Base-by-base conservation (phyloP, 129 eudicot genomes). In the Flaveria bidentis region DNA sequence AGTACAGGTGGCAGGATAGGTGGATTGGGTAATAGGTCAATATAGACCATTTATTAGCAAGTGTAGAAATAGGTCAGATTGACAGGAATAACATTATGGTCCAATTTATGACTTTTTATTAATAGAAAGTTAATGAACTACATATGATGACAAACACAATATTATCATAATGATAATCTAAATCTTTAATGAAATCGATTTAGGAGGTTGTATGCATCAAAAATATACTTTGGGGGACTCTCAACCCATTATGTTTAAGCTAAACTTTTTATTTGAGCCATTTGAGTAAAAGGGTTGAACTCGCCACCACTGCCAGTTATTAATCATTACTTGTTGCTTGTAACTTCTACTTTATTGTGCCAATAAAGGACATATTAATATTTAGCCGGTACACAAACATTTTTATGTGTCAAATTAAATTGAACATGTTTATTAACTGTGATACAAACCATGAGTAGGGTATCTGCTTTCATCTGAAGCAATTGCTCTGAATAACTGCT, bases 401-500 rank as follows among this genome's bases (percentile, higher is more conserved):
- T 26, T 50, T 50, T 30, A 64, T 20, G 52, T 22, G 51, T 13
- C 23, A 36, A 46, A 25, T 30, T 9, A 28, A 75, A 28, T 33
- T 63, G 10, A 50, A 9, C 33, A 5, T 30, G 42, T 55, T 30
- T 61, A 61, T 61, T 25, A 25, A 63, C 20, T 30, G 42, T 63
- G 15, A 17, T 52, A 88, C 96, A 71, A 46, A 93, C 98, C 89
- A 68, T 80, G 80, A 84, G 81, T 56, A 94, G 84, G 60, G 89
- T 93, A 85, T 91, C 90, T 82, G 93, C 98, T 86, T 91, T 88
- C 88, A 91, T 83, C 83, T 89, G 85, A 82, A 88, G 92, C 65
- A 94, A 82, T 73, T 81, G 87, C 75, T 94, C 97, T 2, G 98
- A 91, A 64, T 76, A 86, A 79, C 78, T 76, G 86, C 98, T 88